phyloP scores from a whole-genome alignment of 2,329 filamentous ascomycete genomes.

The Xylariaceae sp. region DNA sequence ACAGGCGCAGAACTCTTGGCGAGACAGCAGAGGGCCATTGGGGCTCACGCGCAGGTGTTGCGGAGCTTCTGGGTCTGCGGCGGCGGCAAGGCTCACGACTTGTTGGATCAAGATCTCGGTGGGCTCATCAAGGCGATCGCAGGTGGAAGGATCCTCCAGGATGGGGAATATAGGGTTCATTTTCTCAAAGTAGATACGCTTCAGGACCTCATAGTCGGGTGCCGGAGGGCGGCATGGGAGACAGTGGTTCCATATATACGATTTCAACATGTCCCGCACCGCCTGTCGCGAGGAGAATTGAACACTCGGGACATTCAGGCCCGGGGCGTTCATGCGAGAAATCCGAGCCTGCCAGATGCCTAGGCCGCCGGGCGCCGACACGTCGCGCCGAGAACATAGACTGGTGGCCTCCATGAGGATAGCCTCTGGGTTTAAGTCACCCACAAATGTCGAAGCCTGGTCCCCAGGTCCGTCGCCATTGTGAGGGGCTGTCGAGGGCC shows the following conservation, averaged over 20 bases:
- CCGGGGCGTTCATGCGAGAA: slow-evolving; percentile 15
- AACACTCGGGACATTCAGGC: slow-evolving; percentile 14
- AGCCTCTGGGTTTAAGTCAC: slow-evolving; percentile 57
- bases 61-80: slow-evolving; percentile 45
- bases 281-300: slow-evolving; percentile 26
- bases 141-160: slow-evolving; percentile 36
- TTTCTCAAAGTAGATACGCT: slow-evolving; percentile 46
- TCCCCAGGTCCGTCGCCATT: slow-evolving; percentile 20
- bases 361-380: slow-evolving; percentile 48
- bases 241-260: slow-evolving; percentile 44
- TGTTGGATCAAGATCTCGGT: slow-evolving; percentile 47
- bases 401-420: slow-evolving; percentile 55
- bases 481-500: slow-evolving; percentile 11
- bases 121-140: slow-evolving; percentile 29
- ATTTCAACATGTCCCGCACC: slow-evolving; percentile 33
- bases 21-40: slow-evolving; percentile 38
- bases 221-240: slow-evolving; percentile 46
- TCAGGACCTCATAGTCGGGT: slow-evolving; percentile 44
- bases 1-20: slow-evolving; percentile 46
- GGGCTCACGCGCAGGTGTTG: slow-evolving; percentile 44
- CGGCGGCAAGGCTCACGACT: slow-evolving; percentile 52
- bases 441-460: slow-evolving; percentile 47
- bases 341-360: slow-evolving; percentile 50
- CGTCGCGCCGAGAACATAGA: slow-evolving; percentile 35
- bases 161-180: slow-evolving; percentile 54